These are phyloP conservation scores for Glaciozyma martinii DNA, from an alignment of 768 basidiomycete species.

Conservation along the genomic window DNA sequence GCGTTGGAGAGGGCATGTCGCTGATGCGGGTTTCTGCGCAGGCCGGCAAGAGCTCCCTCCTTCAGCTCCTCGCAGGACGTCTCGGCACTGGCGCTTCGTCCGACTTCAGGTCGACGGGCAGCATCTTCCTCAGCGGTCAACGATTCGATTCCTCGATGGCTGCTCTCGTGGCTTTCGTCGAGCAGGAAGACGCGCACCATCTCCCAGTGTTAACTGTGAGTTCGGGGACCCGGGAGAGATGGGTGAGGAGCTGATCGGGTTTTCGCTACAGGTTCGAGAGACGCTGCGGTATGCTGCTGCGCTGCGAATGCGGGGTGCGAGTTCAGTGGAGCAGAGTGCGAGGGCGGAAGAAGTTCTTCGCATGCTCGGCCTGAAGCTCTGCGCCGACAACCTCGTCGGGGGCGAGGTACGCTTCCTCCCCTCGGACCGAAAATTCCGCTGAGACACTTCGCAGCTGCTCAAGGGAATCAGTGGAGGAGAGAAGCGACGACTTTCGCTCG, in stretches of 20 bases:
- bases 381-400: conserved; percentile 47
- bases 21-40: conserved; percentile 6
- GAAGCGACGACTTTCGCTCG: conserved; percentile 46
- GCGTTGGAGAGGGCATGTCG: conserved; percentile 13
- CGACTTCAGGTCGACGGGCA: conserved; percentile 38
- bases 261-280: conserved; percentile 33
- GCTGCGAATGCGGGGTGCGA: conserved; percentile 39
- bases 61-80: conserved; percentile 41
- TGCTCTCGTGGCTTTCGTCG: conserved; percentile 39
- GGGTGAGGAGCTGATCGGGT: conserved; percentile 20
- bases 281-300: conserved; percentile 44
- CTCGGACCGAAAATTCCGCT: neutral
- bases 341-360: conserved; percentile 46
- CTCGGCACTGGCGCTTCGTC: conserved; percentile 37
- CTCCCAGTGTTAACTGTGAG: conserved; percentile 40
- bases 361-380: conserved; percentile 46
- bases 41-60: conserved; percentile 40
- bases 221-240: neutral
- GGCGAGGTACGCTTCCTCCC: conserved; percentile 35
- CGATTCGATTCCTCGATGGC: conserved; percentile 18
- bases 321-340: conserved; percentile 40
- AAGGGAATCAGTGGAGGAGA: conserved; percentile 49
- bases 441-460: conserved; percentile 4
- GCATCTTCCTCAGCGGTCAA: conserved; percentile 38
- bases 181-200: conserved; percentile 44